phyloP scores from a whole-genome alignment of 2,329 filamentous ascomycete genomes.

The Tothia fuscella region DNA sequence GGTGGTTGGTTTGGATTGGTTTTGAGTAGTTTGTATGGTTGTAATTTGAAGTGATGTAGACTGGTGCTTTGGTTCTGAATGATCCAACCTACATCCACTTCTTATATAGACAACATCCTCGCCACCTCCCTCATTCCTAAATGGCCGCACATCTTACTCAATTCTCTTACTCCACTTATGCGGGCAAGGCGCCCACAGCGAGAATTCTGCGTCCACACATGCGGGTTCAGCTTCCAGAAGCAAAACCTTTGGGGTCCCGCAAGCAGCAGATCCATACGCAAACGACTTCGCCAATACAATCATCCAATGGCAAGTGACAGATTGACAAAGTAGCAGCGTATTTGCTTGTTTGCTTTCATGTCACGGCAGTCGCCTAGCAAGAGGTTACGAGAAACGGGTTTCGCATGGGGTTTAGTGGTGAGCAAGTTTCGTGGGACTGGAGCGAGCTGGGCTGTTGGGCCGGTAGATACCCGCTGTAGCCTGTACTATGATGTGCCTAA shows the following conservation, averaged over 20 bases:
- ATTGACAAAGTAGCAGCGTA: background rate
- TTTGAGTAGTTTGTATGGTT: background rate
- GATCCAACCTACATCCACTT: background rate
- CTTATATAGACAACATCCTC: background rate
- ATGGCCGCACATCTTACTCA: background rate
- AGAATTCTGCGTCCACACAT: background rate
- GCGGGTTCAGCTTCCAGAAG: background rate
- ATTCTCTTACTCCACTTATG: background rate
- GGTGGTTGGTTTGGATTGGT: constrained; percentile 1
- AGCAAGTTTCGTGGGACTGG: constrained; percentile 10
- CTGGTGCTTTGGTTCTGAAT: background rate
- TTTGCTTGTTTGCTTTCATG: background rate
- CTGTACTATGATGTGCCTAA: too few relatives aligned
- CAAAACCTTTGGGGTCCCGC: background rate
- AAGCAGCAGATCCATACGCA: background rate
- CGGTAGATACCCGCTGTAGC: too few relatives aligned
- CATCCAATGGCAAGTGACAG: background rate
- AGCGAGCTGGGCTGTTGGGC: too few relatives aligned
- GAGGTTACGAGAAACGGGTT: background rate
- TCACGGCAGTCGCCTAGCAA: background rate
- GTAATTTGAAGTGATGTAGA: background rate
- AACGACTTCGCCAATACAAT: background rate
- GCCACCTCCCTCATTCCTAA: background rate
- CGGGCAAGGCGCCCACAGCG: background rate
- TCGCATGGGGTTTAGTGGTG: constrained; percentile 5